Percentiles rank a stretch among this genome's conserved stretches.
Evolutionary conservation across 2,329 filamentous ascomycete genomes (phyloP).

Genomic region (Colletotrichum limetticola): DNA sequence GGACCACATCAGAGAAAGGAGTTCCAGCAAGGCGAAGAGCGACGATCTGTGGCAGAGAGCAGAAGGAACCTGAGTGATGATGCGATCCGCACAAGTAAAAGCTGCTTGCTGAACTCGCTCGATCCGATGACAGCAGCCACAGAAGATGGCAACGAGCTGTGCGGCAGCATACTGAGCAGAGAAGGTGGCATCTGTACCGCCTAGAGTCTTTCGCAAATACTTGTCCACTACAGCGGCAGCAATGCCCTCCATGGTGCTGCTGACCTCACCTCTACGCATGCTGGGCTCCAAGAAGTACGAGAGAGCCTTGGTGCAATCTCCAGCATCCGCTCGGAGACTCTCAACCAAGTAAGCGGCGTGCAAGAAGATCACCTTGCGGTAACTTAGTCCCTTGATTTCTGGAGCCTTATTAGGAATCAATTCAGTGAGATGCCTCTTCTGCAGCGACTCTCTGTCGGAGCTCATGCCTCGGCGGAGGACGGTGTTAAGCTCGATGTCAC

Average conservation of each 20-base stretch:
- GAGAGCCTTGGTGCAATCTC: slow-evolving; percentile 89
- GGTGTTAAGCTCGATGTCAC: slow-evolving; percentile 96
- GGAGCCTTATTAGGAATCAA: slow-evolving; percentile 80
- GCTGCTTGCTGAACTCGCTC: slow-evolving; percentile 91
- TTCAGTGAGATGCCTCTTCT: slow-evolving; percentile 81
- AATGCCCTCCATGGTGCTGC: slow-evolving; percentile 72
- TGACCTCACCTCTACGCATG: slow-evolving; percentile 73
- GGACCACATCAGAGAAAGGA: slow-evolving; percentile 93
- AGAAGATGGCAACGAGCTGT: slow-evolving; percentile 87
- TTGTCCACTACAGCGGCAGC: slow-evolving; percentile 77
- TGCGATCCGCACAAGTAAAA: slow-evolving; percentile 82
- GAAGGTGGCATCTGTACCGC: slow-evolving; percentile 78
- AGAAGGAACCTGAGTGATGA: slow-evolving; percentile 87
- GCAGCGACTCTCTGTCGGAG: slow-evolving; percentile 78
- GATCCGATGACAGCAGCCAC: slow-evolving; percentile 92
- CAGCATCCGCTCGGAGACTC: slow-evolving; percentile 84
- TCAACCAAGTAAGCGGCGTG: slow-evolving; percentile 92
- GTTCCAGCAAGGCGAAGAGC: slow-evolving; percentile 90
- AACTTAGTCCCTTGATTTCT: slow-evolving; percentile 85
- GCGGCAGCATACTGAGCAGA: slow-evolving; percentile 92
- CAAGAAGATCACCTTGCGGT: slow-evolving; percentile 91
- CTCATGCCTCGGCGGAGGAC: slow-evolving; percentile 89
- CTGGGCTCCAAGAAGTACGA: slow-evolving; percentile 96
- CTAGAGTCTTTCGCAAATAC: slow-evolving; percentile 81
- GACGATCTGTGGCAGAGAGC: slow-evolving; percentile 90